Evolutionary conservation across 2,329 filamentous ascomycete genomes (phyloP), one percentile per base, ranked within the genome.

Genomic region (Celoporthe dispersa): DNA sequence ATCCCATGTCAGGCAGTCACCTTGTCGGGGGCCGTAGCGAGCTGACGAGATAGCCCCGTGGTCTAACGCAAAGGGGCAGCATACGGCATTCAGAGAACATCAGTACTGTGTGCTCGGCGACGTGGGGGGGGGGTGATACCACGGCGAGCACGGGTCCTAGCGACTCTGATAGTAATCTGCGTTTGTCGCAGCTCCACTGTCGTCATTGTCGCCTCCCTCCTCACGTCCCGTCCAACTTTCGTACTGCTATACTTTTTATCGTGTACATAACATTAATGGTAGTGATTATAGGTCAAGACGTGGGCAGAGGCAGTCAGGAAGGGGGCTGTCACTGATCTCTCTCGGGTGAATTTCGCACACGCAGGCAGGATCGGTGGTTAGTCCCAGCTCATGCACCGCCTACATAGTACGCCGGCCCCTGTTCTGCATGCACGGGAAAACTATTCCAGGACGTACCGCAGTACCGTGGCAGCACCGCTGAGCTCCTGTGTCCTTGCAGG

Each of bases 161-260:
- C 16, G 41, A 22, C 41, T 22, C 9, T 39, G 37, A 39, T 39
- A 39, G 37, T 11, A 39, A 39, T 11, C 37, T 44, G 41, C 41
- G 22, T 44, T 64, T 65, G 63, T 53, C 63, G 63, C 63, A 55
- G 44, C 63, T 55, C 48, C 63, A 33, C 12, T 48, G 33, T 55
- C 63, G 63, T 51, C 31, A 39, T 25, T 65, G 31, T 31, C 39
- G 63, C 22, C 33, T 55, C 19, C 33, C 39, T 19, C 11, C 9
- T 33, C 5, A 9, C 33, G 6, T 53, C 28, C 19, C 11, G 19
- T 28, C n/a, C n/a, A n/a, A 57, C 22, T 25, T 31, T 48, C 7
- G 44, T 6, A 48, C 44, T 11, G 22, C 44, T 9, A 22, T n/a
- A 48, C 22, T n/a, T 9, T 9, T 22, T 7, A 11, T 39, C 37